Evolutionary conservation across 2,329 filamentous ascomycete species (phyloP), one percentile per base, ranked within the genome.

Genomic region (Coniochaeta hoffmannii): DNA sequence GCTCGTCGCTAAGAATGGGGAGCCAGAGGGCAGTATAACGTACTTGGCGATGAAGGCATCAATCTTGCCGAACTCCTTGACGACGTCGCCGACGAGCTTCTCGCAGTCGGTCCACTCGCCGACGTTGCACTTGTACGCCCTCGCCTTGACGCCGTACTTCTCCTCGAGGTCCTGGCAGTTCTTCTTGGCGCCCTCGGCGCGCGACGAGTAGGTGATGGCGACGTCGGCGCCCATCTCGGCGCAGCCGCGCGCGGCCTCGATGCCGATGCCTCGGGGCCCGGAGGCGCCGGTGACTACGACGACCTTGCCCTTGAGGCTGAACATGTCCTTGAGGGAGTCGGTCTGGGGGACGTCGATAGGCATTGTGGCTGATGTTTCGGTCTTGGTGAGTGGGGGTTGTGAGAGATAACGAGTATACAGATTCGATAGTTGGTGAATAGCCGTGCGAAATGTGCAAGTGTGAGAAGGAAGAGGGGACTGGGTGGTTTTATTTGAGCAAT

Each of bases 41-140:
- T 80, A 86, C 69, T 91, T 90, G 64, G 88, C 87, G 54, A 91
- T 80, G 63, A 91, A 89, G 58, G 86, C 81, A 61, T 90, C 87
- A 56, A 90, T 82, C 51, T 83, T 82, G 64, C 85, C 85, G 67
- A 91, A 92, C 66, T 92, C 88, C 61, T 76, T 73, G 66, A 87
- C 78, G 60, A 91, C 84, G 32, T 90, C 82, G 56, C 74, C 72
- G 56, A 85, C 73, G 61, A 82, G 75, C 49, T 72, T 67, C 66
- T 82, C 72, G 55, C 84, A 76, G 10, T 76, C 70, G 14, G 69
- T 63, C 61, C 75, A 80, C 57, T 82, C 73, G 55, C 73, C 76
- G n/a, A 83, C 71, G 64, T 86, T 78, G 60, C 81, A 76, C 69
- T 81, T 75, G 71, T 84, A 84, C 36, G 79, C 78, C 71, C 80